Percentiles rank a stretch among this genome's conserved stretches.
These are phyloP conservation scores for Epichloe typhina DNA, from an alignment of 2,329 filamentous ascomycete genomes.

Conservation along the genomic window DNA sequence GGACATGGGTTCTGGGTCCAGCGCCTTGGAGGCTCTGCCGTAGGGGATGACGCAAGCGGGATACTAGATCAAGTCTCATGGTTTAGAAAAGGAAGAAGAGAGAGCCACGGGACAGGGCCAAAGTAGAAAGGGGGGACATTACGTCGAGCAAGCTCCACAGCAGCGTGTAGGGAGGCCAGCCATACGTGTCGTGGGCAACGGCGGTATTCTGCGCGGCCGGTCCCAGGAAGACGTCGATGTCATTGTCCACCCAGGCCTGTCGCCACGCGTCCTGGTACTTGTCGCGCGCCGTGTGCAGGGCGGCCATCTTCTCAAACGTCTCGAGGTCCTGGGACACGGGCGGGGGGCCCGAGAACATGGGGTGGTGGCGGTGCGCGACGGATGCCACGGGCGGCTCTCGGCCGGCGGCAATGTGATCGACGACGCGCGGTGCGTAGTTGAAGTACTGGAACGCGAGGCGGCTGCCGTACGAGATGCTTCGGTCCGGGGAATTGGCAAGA, in stretches of 20 bases:
- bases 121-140: background rate
- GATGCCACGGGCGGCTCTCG: background rate
- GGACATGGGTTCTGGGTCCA: constrained; percentile 3
- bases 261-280: constrained; percentile 27
- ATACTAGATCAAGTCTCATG: constrained; percentile 22
- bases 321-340: constrained; percentile 8
- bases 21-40: constrained; percentile 18
- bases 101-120: background rate
- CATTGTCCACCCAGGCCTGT: constrained; percentile 24
- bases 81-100: background rate
- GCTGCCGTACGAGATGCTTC: constrained; percentile 1
- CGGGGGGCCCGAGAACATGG: background rate
- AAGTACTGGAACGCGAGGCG: constrained; percentile 6
- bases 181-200: constrained; percentile 36
- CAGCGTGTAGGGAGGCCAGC: constrained; percentile 30
- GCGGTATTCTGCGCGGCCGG: constrained; percentile 36
- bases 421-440: background rate
- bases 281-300: constrained; percentile 10
- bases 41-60: constrained; percentile 36
- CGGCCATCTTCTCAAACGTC: constrained; percentile 22
- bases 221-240: constrained; percentile 37
- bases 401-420: background rate
- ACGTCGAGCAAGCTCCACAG: constrained; percentile 40
- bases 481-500: constrained; percentile 14
- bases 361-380: background rate